Evolutionary conservation across 306 rosid species (phyloP), one percentile per base, ranked within the genome.

Genomic region (Amphicarpaea edgeworthii): DNA sequence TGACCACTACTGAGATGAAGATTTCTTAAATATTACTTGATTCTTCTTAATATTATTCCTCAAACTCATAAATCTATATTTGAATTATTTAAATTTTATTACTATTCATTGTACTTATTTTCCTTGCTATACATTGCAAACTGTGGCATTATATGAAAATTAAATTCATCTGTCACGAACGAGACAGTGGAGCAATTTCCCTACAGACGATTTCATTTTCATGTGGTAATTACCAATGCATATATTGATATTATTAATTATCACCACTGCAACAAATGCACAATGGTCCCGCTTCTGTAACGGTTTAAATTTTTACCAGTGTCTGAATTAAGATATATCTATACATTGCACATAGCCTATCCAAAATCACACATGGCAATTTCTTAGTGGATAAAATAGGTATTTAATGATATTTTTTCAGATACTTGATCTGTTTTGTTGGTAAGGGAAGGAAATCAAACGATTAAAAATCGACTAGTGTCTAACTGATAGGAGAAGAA

Each of bases 311-410:
- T 4, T 43, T 11, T n/a, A n/a, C n/a, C n/a, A n/a, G n/a, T n/a
- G n/a, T n/a, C n/a, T n/a, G n/a, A n/a, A n/a, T n/a, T n/a, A n/a
- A n/a, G n/a, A 67, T 5, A 43, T 67, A 67, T 67, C 57, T 42
- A 43, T 14, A 23, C 38, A 3, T 10, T 49, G 37, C 19, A 40
- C 14, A 21, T 10, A 17, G 16, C 68, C 24, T 46, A 75, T 75
- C 79, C 51, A 71, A 3, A 53, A 38, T 54, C 76, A 38, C 60
- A 41, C 12, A 41, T 73, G 57, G 19, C 57, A 42, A 58, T 57
- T 73, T 73, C 66, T 58, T 19, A 73, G 3, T 58, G 73, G 80
- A 51, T 40, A 8, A 43, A 50, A 38, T 21, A 63, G 12, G 2
- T 8, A 47, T 47, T 12, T 11, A 8, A 32, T 30, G 73, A 63